Conservation (phyloP, 352 stramenopile species). For the Globisporangium camurandrum region DNA sequence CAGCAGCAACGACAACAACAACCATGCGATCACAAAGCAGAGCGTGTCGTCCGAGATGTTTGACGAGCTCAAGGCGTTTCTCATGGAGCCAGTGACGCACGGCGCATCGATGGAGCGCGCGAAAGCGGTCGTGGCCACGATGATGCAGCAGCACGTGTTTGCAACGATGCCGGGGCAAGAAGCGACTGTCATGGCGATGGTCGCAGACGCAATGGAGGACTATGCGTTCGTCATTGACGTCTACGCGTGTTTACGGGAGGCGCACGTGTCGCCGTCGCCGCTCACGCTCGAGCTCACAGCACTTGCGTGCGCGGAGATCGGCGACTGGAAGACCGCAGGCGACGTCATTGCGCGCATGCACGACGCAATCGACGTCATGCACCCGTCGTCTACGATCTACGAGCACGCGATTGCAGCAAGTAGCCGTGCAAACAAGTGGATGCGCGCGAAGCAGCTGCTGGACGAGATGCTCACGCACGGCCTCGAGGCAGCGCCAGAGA, state of each 20-base stretch:
- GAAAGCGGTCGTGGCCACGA: constrained; percentile 31
- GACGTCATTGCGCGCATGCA: constrained; percentile 74
- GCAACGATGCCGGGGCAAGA: constrained; percentile 62
- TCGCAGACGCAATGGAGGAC: constrained; percentile 53
- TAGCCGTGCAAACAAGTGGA: constrained; percentile 50
- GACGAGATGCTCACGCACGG: constrained; percentile 50
- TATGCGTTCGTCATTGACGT: constrained; percentile 45
- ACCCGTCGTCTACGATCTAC: constrained; percentile 57
- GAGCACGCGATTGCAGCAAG: constrained; percentile 63
- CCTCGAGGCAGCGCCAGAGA: constrained; percentile 45
- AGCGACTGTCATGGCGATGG: constrained; percentile 73
- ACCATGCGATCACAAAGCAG: background rate
- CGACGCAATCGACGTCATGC: constrained; percentile 55
- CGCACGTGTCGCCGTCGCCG: constrained; percentile 48
- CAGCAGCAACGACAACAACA: background rate
- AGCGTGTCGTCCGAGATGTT: constrained; percentile 29
- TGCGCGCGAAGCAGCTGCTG: constrained; percentile 57
- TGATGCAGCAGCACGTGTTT: constrained; percentile 59
- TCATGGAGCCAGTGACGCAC: constrained; percentile 31
- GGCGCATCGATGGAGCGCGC: constrained; percentile 24
- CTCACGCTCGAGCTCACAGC: constrained; percentile 64
- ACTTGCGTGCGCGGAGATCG: constrained; percentile 41
- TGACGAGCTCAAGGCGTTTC: constrained; percentile 54
- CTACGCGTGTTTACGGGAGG: constrained; percentile 48
- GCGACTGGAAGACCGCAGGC: constrained; percentile 40